Conservation (phyloP, 1,284 basidiomycete genomes). For the Ganoderma sp. region DNA sequence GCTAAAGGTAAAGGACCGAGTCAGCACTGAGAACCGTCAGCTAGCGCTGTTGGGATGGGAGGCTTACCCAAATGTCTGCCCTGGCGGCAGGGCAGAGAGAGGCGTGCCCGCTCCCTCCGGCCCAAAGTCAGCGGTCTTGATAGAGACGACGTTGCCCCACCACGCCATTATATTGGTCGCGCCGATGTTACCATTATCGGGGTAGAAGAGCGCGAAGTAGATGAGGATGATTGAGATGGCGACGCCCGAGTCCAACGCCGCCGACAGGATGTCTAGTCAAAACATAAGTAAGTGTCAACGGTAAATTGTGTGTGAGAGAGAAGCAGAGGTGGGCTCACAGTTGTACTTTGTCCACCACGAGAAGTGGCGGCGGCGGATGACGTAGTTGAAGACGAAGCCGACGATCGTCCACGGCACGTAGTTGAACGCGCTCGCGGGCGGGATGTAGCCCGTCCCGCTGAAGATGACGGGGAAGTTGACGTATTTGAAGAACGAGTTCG, state of each 20-base stretch:
- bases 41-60: constrained; percentile 9
- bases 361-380: constrained; percentile 49
- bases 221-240: constrained; percentile 52
- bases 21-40: not conserved
- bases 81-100: constrained; percentile 31
- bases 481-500: constrained; percentile 65
- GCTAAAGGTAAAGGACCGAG: not conserved
- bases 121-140: constrained; percentile 41
- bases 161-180: constrained; percentile 42
- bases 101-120: constrained; percentile 33
- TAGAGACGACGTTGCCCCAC: constrained; percentile 52
- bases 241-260: constrained; percentile 54
- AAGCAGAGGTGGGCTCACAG: constrained; percentile 38
- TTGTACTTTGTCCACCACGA: constrained; percentile 57
- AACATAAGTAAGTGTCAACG: too few relatives aligned
- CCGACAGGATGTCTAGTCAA: constrained; percentile 52
- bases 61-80: constrained; percentile 40
- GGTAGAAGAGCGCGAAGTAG: constrained; percentile 56
- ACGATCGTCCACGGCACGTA: constrained; percentile 49
- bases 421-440: constrained; percentile 52
- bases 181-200: constrained; percentile 50
- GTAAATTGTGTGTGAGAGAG: too few relatives aligned
- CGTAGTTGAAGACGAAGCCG: constrained; percentile 53
- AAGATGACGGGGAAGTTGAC: constrained; percentile 70
- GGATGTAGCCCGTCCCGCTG: constrained; percentile 44